A percentile compares a stretch with the other conserved stretches of the same genome.
Conservation (phyloP, 208 protist genomes). For the Leishmania amazonensis region DNA sequence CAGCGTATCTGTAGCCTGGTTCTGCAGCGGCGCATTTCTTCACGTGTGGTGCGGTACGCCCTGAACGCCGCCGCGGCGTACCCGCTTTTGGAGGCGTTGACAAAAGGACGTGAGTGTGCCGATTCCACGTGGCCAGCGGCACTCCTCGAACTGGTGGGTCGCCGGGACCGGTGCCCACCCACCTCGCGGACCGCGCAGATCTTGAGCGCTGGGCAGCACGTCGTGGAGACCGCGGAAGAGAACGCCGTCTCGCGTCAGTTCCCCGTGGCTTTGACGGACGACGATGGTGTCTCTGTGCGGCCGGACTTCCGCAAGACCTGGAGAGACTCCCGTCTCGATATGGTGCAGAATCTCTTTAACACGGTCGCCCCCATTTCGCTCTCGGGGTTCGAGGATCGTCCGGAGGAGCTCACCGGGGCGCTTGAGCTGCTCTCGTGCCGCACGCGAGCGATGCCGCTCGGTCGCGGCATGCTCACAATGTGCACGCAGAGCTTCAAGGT, state of each 20-base stretch:
- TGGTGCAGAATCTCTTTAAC: conserved; percentile 76
- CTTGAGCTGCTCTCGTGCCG: conserved; percentile 51
- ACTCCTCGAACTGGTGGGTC: conserved; percentile 63
- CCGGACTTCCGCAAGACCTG: conserved; percentile 75
- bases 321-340: conserved; percentile 68
- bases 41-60: conserved; percentile 34
- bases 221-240: conserved; percentile 65
- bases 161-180: conserved; percentile 51
- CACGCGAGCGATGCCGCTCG: conserved; percentile 61
- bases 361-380: conserved; percentile 67
- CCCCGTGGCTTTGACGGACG: conserved; percentile 53
- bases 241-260: conserved; percentile 54
- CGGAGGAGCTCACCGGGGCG: conserved; percentile 51
- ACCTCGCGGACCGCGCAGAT: conserved; percentile 28
- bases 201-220: conserved; percentile 40
- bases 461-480: conserved; percentile 85
- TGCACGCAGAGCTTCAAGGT: conserved; percentile 79
- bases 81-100: conserved; percentile 53
- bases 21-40: conserved; percentile 36
- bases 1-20: conserved; percentile 41
- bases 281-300: conserved; percentile 81
- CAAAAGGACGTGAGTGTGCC: conserved; percentile 46
- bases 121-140: conserved; percentile 46
- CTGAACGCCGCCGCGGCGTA: conserved; percentile 59
- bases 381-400: conserved; percentile 47